Percentiles rank a stretch among this genome's conserved stretches.
Evolutionary conservation across 148 eudicot species (phyloP).

Genomic region (Rhododendron ovatum): DNA sequence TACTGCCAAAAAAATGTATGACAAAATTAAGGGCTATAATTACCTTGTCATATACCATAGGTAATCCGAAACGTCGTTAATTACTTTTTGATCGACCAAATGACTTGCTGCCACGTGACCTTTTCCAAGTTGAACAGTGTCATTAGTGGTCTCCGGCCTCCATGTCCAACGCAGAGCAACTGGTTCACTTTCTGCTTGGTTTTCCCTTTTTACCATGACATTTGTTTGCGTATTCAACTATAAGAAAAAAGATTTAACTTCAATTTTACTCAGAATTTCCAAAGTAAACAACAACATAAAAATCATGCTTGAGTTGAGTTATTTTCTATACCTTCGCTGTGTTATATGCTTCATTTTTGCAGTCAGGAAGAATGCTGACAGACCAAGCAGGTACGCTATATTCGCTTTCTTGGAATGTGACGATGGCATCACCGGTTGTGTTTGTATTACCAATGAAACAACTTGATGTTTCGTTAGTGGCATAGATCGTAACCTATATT

Average conservation of each 20-base stretch:
- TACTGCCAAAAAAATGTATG: neutral
- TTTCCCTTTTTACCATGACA: conserved; percentile 29
- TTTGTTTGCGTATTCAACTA: conserved; percentile 41
- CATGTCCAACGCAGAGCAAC: conserved; percentile 29
- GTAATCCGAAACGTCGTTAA: conserved; percentile 36
- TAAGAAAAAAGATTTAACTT: neutral
- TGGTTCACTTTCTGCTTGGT: conserved; percentile 31
- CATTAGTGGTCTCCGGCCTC: conserved; percentile 30
- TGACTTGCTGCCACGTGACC: conserved; percentile 13
- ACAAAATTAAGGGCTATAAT: neutral
- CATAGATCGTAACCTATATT: conserved; percentile 30
- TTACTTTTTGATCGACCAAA: conserved; percentile 33
- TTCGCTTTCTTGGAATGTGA: conserved; percentile 20
- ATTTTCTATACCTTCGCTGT: conserved; percentile 48
- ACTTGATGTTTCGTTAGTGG: conserved; percentile 12
- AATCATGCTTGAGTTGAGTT: neutral
- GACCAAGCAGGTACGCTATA: conserved; percentile 62
- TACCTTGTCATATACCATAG: conserved; percentile 63
- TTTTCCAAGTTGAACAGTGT: conserved; percentile 15
- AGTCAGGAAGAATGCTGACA: conserved; percentile 49
- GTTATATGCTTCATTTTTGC: conserved; percentile 45
- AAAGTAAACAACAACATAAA: neutral
- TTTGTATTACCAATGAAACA: conserved; percentile 38
- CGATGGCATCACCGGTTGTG: conserved; percentile 27
- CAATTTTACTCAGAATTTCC: too few species aligned